Evolutionary conservation across 805 yeast genomes (phyloP).

Genomic region (Hanseniaspora occidentalis): DNA sequence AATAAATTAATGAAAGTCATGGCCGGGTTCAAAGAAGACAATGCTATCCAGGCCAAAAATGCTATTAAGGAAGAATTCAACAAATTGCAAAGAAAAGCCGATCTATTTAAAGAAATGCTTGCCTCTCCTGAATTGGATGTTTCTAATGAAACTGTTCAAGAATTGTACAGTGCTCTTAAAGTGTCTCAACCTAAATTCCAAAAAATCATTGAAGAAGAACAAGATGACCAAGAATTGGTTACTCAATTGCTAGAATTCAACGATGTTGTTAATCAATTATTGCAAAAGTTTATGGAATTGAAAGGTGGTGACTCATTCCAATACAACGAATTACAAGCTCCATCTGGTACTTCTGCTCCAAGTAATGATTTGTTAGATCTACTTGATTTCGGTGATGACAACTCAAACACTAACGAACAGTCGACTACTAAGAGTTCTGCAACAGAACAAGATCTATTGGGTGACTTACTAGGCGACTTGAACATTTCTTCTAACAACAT

Average conservation of each 20-base stretch:
- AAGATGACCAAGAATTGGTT: constrained; percentile 54
- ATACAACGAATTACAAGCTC: constrained; percentile 37
- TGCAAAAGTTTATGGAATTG: constrained; percentile 53
- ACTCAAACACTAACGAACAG: constrained; percentile 12
- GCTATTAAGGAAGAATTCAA: constrained; percentile 76
- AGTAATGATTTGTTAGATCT: constrained; percentile 37
- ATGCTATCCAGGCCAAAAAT: constrained; percentile 48
- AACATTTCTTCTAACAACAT: constrained; percentile 21
- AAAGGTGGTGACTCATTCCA: constrained; percentile 48
- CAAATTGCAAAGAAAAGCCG: constrained; percentile 74
- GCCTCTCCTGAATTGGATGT: constrained; percentile 29
- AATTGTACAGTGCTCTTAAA: constrained; percentile 66
- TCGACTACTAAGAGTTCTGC: constrained; percentile 5
- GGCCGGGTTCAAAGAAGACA: constrained; percentile 94
- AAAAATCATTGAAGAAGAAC: constrained; percentile 72
- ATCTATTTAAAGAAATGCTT: constrained; percentile 79
- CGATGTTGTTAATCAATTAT: constrained; percentile 59
- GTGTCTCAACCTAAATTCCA: constrained; percentile 79
- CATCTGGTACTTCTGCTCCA: constrained; percentile 23
- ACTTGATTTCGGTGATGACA: constrained; percentile 64
- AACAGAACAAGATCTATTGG: constrained; percentile 22
- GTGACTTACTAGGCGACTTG: constrained; percentile 65
- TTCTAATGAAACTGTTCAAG: constrained; percentile 56
- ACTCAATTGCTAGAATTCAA: constrained; percentile 54
- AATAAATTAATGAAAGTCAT: constrained; percentile 92